Conservation (phyloP, 345 rosid species). For the Eucalyptus pumila region DNA sequence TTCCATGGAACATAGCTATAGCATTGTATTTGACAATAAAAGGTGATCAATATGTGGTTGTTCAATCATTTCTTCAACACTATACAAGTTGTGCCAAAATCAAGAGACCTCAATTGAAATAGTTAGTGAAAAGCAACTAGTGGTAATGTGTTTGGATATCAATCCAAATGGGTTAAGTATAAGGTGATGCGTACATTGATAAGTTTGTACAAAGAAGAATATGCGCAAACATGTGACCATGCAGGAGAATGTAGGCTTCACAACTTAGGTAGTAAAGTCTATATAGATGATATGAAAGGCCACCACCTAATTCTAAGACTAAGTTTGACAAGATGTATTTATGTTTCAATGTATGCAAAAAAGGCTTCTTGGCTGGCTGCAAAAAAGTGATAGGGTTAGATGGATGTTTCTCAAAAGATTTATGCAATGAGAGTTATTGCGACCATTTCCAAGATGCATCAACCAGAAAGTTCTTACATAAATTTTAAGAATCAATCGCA, state of each 20-base stretch:
- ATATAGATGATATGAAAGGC: not conserved
- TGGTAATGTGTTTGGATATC: not conserved
- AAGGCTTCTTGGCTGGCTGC: not conserved
- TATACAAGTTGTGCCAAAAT: not conserved
- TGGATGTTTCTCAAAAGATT: not conserved
- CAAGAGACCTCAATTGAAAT: not conserved
- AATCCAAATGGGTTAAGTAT: not conserved
- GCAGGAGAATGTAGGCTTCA: not conserved
- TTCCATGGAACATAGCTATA: not conserved
- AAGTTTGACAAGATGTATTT: not conserved
- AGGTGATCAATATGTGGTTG: not conserved
- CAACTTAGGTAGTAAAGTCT: not conserved
- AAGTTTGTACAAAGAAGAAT: not conserved
- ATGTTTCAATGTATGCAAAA: too few relatives aligned
- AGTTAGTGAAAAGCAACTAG: not conserved
- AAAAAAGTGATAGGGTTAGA: not conserved
- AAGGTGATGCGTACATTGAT: too few relatives aligned
- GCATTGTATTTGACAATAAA: not conserved
- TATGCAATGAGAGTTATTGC: not conserved
- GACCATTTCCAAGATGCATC: too few relatives aligned
- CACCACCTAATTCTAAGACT: not conserved
- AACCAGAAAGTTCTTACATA: not conserved
- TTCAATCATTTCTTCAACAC: not conserved
- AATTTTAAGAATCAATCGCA: too few relatives aligned
- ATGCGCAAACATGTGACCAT: too few relatives aligned